phyloP scores from a whole-genome alignment of 169 alveolate species.

The Hepatocystis sp. region DNA sequence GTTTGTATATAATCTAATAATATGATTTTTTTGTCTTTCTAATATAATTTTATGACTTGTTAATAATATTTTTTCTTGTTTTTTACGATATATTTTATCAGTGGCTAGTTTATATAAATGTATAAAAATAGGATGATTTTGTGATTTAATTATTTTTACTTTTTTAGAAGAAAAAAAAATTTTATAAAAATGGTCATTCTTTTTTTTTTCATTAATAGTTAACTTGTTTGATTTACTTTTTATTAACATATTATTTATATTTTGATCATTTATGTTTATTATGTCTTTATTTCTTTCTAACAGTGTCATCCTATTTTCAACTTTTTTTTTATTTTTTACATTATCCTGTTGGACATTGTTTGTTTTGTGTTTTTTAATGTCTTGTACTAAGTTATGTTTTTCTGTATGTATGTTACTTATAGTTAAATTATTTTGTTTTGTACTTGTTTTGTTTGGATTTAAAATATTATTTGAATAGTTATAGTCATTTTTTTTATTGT shows the following conservation, averaged over 20 bases:
- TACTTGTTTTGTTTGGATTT: no score
- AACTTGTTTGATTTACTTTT: slow-evolving; percentile 2
- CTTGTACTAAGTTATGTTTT: no score
- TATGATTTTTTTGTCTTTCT: slow-evolving; percentile 58
- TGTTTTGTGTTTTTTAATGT: no score
- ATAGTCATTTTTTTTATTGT: no score
- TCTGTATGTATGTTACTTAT: no score
- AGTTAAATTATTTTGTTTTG: no score
- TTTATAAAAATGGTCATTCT: slow-evolving; percentile 66
- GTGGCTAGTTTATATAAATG: slow-evolving; percentile 73
- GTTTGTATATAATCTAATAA: slow-evolving; percentile 56
- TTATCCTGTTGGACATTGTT: no score
- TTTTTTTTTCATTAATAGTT: slow-evolving; percentile 46
- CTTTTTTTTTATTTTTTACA: no score
- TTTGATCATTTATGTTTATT: slow-evolving; percentile 18
- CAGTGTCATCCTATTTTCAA: no score
- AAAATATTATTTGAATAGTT: no score
- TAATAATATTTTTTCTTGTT: slow-evolving; percentile 49
- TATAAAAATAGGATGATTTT: slow-evolving; percentile 68
- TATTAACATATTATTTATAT: slow-evolving; percentile 22
- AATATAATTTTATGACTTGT: slow-evolving; percentile 40
- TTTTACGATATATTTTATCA: slow-evolving; percentile 42
- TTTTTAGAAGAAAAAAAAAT: slow-evolving; percentile 70
- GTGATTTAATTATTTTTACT: slow-evolving; percentile 73
- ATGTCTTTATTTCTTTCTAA: background rate